Evolutionary conservation across 257 asterid species (phyloP).

Genomic region (Primulina tabacum): DNA sequence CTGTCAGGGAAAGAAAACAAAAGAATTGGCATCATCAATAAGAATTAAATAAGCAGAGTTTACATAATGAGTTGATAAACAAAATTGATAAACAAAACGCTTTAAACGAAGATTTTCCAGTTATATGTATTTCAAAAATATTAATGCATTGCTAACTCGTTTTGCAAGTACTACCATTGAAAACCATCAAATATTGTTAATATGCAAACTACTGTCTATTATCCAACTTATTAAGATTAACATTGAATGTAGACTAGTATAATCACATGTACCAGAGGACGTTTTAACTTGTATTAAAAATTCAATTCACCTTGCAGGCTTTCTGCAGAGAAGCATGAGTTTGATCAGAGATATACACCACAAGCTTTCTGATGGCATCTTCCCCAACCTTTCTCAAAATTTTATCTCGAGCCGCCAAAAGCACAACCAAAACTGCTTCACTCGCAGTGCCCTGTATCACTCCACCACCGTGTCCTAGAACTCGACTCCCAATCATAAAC

Average conservation of each 20-base stretch:
- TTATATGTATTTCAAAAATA: not conserved
- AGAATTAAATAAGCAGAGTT: not conserved
- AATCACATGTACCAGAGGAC: slow-evolving; percentile 10
- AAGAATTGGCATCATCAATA: not conserved
- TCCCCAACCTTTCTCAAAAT: slow-evolving; percentile 62
- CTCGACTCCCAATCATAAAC: slow-evolving; percentile 26
- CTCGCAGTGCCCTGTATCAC: slow-evolving; percentile 95
- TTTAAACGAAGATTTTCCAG: slow-evolving; percentile 9
- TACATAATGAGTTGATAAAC: not conserved
- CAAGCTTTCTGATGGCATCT: slow-evolving; percentile 68
- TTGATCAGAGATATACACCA: slow-evolving; percentile 79
- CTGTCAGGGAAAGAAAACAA: slow-evolving; percentile 40
- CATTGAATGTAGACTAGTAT: not conserved
- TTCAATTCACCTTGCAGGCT: slow-evolving; percentile 74
- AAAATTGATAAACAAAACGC: slow-evolving; percentile 6
- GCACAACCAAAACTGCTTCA: slow-evolving; percentile 85
- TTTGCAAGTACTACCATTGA: slow-evolving; percentile 1
- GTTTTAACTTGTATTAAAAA: slow-evolving; percentile 8
- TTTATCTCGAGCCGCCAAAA: slow-evolving; percentile 89
- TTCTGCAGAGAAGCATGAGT: slow-evolving; percentile 74
- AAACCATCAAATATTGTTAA: not conserved
- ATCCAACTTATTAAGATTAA: not conserved
- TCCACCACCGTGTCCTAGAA: slow-evolving; percentile 83
- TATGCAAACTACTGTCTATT: not conserved
- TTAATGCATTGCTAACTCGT: not conserved